These are phyloP conservation scores for Nemania sp. DNA, from an alignment of 2,329 filamentous ascomycete genomes.

Conservation along the genomic window DNA sequence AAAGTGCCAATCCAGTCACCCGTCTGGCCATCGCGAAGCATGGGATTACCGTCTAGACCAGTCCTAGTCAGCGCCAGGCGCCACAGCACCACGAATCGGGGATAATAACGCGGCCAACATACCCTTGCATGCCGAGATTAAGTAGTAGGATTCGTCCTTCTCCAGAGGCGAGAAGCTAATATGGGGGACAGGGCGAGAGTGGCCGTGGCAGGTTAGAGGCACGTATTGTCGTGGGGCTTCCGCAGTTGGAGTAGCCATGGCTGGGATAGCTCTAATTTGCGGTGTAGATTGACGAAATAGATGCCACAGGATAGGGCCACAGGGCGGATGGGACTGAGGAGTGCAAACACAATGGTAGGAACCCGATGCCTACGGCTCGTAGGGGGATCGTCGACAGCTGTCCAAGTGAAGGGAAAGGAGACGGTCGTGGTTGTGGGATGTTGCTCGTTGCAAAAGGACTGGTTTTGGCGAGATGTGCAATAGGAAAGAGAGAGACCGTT, in stretches of 20 bases:
- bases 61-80: not conserved
- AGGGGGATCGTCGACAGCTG: too few species aligned
- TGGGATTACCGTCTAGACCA: constrained; percentile 86
- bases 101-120: constrained; percentile 9
- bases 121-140: constrained; percentile 94
- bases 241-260: constrained; percentile 30
- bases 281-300: not conserved
- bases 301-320: not conserved
- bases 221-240: constrained; percentile 63
- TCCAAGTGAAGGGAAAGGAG: not conserved
- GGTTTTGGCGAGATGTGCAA: not conserved
- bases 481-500: constrained; percentile 13
- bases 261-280: not conserved
- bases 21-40: constrained; percentile 94
- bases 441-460: not conserved
- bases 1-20: constrained; percentile 99
- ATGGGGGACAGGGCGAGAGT: constrained; percentile 90
- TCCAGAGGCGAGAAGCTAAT: constrained; percentile 85
- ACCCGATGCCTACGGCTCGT: too few species aligned
- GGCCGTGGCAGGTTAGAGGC: constrained; percentile 90
- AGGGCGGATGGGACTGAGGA: not conserved
- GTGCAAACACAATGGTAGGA: too few species aligned
- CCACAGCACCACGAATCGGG: not conserved
- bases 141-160: constrained; percentile 83
- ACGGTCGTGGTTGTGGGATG: not conserved